Evolutionary conservation across 257 asterid genomes (phyloP).

Genomic region (Fraxinus excelsior): DNA sequence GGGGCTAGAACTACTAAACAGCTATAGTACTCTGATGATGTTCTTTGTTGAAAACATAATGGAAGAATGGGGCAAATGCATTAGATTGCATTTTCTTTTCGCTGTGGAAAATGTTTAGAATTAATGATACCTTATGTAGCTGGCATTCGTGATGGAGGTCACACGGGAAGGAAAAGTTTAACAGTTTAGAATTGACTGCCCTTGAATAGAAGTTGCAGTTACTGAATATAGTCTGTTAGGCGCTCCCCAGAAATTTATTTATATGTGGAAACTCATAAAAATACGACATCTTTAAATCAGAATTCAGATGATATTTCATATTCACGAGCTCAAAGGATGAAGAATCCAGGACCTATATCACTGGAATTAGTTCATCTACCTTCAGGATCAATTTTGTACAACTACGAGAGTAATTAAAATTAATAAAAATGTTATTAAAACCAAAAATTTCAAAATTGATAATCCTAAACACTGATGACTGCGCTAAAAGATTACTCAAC

Average conservation of each 20-base stretch:
- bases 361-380: neutral
- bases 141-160: neutral
- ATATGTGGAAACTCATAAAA: neutral
- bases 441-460: neutral
- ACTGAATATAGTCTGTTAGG: neutral
- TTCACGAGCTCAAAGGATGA: neutral
- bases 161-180: neutral
- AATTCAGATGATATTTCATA: neutral
- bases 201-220: neutral
- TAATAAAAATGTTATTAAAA: neutral
- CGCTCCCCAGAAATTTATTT: neutral
- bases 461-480: neutral
- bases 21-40: neutral
- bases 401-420: neutral
- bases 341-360: neutral
- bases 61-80: neutral
- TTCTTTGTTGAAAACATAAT: neutral
- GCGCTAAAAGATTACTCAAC: neutral
- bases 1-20: neutral
- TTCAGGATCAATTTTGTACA: neutral
- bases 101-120: neutral
- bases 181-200: neutral
- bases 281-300: neutral
- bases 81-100: neutral
- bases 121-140: neutral